phyloP scores from a whole-genome alignment of 805 yeast genomes.

The Candida awuae region DNA sequence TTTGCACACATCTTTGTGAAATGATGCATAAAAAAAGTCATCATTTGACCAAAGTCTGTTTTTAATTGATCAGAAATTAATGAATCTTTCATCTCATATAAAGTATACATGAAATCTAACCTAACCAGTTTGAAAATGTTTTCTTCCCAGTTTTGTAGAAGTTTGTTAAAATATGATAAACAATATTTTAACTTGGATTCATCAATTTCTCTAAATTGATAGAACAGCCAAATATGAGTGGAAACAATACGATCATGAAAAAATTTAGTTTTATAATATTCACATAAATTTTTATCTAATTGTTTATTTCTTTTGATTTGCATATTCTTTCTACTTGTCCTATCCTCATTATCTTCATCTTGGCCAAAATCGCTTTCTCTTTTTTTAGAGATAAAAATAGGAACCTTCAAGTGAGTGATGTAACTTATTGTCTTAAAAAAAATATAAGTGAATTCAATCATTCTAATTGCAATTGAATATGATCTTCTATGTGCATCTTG shows the following conservation, averaged over 20 bases:
- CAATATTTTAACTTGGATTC: constrained; percentile 55
- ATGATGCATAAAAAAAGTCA: constrained; percentile 56
- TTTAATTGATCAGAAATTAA: constrained; percentile 42
- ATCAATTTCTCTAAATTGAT: constrained; percentile 52
- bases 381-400: constrained; percentile 22
- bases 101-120: constrained; percentile 60
- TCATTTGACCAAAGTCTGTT: constrained; percentile 55
- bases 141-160: constrained; percentile 56
- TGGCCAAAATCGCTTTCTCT: constrained; percentile 20
- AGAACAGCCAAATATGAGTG: constrained; percentile 55
- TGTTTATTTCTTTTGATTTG: constrained; percentile 12
- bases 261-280: constrained; percentile 35
- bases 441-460: constrained; percentile 58
- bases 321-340: constrained; percentile 15
- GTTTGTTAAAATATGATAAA: constrained; percentile 60
- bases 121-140: constrained; percentile 49
- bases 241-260: constrained; percentile 54
- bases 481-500: constrained; percentile 57
- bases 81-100: constrained; percentile 46
- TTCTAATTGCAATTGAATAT: constrained; percentile 48
- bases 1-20: constrained; percentile 39
- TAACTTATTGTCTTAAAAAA: constrained; percentile 61
- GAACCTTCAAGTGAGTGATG: constrained; percentile 45
- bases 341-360: constrained; percentile 17
- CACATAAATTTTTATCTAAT: constrained; percentile 11